These are phyloP conservation scores for Cladosporium sp. DNA, from an alignment of 2,329 filamentous ascomycete genomes.

Conservation along the genomic window DNA sequence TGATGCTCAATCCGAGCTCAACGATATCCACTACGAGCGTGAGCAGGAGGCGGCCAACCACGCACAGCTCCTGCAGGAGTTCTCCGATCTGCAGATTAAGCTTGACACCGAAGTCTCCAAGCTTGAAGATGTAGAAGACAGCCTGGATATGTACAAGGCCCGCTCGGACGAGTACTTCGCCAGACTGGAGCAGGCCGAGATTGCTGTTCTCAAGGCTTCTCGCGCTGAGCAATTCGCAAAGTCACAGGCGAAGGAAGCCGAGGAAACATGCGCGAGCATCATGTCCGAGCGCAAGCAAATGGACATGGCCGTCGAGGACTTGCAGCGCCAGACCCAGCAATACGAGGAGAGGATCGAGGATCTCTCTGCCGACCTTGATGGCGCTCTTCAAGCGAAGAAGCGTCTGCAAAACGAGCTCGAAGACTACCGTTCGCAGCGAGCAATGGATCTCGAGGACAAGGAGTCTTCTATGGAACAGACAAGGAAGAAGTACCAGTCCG, in stretches of 20 bases:
- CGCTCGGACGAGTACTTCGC: constrained; percentile 95
- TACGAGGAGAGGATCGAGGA: constrained; percentile 92
- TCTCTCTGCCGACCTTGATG: constrained; percentile 82
- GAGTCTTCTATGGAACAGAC: constrained; percentile 96
- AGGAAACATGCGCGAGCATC: constrained; percentile 84
- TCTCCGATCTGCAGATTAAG: constrained; percentile 88
- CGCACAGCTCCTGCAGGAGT: constrained; percentile 85
- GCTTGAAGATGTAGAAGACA: constrained; percentile 78
- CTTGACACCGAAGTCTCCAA: constrained; percentile 87
- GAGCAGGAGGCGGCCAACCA: constrained; percentile 89
- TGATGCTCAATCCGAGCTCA: constrained; percentile 78
- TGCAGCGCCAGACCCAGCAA: constrained; percentile 84
- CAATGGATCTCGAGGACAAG: constrained; percentile 96
- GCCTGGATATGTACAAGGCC: constrained; percentile 84
- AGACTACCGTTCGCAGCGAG: constrained; percentile 91
- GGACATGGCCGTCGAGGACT: constrained; percentile 81
- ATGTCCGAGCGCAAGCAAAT: constrained; percentile 92
- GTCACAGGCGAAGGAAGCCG: constrained; percentile 82
- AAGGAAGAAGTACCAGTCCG: constrained; percentile 92
- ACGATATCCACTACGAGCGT: constrained; percentile 73
- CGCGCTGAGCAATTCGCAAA: constrained; percentile 94
- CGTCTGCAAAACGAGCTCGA: constrained; percentile 95
- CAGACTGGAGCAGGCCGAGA: constrained; percentile 95
- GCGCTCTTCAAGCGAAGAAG: constrained; percentile 84
- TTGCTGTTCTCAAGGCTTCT: constrained; percentile 86